These are phyloP conservation scores for Leccinum incarnatum DNA, from an alignment of 768 basidiomycete species.

Conservation along the genomic window DNA sequence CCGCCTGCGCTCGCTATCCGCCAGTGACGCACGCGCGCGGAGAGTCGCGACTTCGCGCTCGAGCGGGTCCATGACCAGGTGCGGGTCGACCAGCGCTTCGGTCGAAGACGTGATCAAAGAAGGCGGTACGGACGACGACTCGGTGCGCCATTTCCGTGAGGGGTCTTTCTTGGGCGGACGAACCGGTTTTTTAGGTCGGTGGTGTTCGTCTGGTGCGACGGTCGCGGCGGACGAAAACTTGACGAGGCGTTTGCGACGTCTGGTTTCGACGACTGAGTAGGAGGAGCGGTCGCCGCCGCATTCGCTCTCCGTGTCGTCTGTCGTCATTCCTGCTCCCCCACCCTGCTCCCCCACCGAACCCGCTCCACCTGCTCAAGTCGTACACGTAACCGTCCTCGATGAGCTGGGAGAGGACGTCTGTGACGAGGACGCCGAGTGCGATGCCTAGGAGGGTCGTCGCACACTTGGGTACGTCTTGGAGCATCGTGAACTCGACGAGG, in stretches of 20 bases:
- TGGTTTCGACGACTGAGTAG: slow-evolving; percentile 11
- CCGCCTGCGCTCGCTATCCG: slow-evolving; percentile 78
- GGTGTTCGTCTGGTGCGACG: slow-evolving; percentile 3
- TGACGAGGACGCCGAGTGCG: slow-evolving; percentile 65
- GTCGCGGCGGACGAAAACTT: slow-evolving; percentile 42
- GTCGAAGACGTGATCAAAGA: slow-evolving; percentile 61
- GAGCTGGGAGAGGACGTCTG: slow-evolving; percentile 67
- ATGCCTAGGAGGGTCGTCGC: slow-evolving; percentile 64
- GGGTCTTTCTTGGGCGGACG: slow-evolving; percentile 31
- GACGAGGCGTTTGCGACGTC: slow-evolving; percentile 42
- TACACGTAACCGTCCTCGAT: slow-evolving; percentile 48
- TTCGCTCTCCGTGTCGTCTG: slow-evolving; percentile 12
- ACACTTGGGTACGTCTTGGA: slow-evolving; percentile 52
- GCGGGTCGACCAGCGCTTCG: slow-evolving; percentile 62
- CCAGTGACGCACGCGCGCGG: slow-evolving; percentile 73
- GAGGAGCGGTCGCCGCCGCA: not conserved
- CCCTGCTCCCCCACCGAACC: not conserved
- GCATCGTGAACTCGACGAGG: slow-evolving; percentile 55
- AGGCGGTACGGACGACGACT: slow-evolving; percentile 36
- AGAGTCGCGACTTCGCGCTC: slow-evolving; percentile 76
- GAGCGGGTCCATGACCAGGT: slow-evolving; percentile 55
- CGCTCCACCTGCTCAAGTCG: slow-evolving; percentile 16
- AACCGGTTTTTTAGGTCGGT: slow-evolving; percentile 17
- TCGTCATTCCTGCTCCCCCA: not conserved
- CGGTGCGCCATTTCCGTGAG: slow-evolving; percentile 33